Evolutionary conservation across 2,329 filamentous ascomycete genomes (phyloP).

Genomic region (Ophiostoma sp.): DNA sequence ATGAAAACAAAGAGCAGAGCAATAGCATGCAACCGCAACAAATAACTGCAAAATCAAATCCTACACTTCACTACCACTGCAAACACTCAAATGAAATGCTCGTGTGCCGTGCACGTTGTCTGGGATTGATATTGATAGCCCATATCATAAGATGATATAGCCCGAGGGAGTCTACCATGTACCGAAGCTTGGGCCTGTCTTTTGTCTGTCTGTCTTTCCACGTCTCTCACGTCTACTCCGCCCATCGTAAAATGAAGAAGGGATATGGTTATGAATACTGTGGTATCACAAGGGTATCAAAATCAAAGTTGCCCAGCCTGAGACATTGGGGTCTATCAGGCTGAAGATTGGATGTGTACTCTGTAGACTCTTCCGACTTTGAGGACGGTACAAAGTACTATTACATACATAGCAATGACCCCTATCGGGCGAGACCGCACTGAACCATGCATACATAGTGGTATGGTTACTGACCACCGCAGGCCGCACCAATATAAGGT

Average conservation of each 20-base stretch:
- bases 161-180: not conserved
- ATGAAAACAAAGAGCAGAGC: too few relatives aligned
- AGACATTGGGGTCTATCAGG: constrained; percentile 6
- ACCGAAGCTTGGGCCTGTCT: constrained; percentile 5
- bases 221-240: too few relatives aligned
- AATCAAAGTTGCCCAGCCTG: not conserved
- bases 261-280: not conserved
- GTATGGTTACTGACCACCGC: too few relatives aligned
- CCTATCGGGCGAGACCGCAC: not conserved
- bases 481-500: not conserved
- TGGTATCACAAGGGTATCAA: not conserved
- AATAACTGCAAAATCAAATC: not conserved
- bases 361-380: not conserved
- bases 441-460: not conserved
- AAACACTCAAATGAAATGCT: not conserved
- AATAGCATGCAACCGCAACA: not conserved
- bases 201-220: not conserved
- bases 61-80: not conserved
- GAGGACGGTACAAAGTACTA: not conserved
- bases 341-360: not conserved
- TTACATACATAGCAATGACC: too few relatives aligned
- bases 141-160: constrained; percentile 7
- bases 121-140: not conserved
- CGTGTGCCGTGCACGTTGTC: not conserved
- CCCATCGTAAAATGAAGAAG: not conserved